Base-by-base conservation (phyloP, 106 monocot genomes). In the Dendrobium catenatum region DNA sequence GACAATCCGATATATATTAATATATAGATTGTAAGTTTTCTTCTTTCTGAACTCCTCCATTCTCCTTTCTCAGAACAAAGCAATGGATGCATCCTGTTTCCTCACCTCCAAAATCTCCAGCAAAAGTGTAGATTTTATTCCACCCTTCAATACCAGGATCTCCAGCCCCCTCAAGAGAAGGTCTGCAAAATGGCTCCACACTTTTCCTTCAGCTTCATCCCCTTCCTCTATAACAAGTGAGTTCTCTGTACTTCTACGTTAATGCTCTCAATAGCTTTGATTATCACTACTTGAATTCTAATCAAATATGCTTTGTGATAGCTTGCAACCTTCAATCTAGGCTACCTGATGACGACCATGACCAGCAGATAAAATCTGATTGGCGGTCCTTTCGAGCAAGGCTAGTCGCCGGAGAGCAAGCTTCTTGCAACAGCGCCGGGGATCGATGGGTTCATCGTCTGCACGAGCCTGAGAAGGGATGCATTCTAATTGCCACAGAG, bases 351-450 rank as follows among this genome's bases (percentile, higher is more conserved):
- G 88, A 88, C 15, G 77, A 82, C 70, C 3, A n/a, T 0, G 83
- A 83, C 4, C 84, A 85, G 9, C 5, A 24, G 7, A 76, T 85
- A 24, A 20, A 77, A 54, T 80, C 91, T 18, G 93, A 96, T 77
- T 96, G 96, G 96, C 88, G 96, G 31, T 87, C 96, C 58, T 93
- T 91, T 88, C 84, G 96, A 16, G 96, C 96, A 22, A 80, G 90
- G 61, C 91, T 96, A 9, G 88, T 93, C 9, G 87, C 90, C 26
- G 84, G 64, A 5, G 93, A 96, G 74, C 85, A 86, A 49, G 42
- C 76, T 0, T 70, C 84, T 5, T 77, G 42, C 20, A 74, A 55
- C 15, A 27, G 26, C 5, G 20, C 83, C 3, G 83, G 81, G 4
- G 80, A 88, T 19, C 85, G 77, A 80, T 96, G 96, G 96, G 96